A percentile compares a stretch with the other conserved stretches of the same genome.
Evolutionary conservation across 495 filamentous ascomycete genomes (phyloP).

Genomic region (Acidomyces sp.): DNA sequence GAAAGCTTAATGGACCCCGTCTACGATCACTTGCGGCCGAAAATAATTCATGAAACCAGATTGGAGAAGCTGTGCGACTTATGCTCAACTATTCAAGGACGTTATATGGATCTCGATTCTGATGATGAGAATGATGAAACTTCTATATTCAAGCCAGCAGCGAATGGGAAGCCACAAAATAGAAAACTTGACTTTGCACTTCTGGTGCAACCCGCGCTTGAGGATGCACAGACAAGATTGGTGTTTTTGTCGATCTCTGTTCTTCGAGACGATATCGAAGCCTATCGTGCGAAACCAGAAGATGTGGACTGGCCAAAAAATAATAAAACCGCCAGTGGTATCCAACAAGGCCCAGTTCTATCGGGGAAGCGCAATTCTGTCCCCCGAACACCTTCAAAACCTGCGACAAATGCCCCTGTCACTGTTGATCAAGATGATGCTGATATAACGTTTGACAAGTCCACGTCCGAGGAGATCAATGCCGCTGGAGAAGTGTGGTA

Average conservation of each 20-base stretch:
- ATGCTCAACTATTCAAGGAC: constrained; percentile 68
- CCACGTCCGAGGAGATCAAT: not conserved
- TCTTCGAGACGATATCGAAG: constrained; percentile 56
- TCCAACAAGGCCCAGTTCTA: constrained; percentile 23
- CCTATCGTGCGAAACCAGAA: constrained; percentile 52
- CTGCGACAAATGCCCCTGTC: constrained; percentile 32
- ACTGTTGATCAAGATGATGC: constrained; percentile 34
- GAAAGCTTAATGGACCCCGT: constrained; percentile 62
- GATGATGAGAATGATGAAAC: constrained; percentile 33
- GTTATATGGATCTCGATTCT: constrained; percentile 61
- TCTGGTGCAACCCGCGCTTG: constrained; percentile 53
- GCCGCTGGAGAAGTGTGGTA: constrained; percentile 38
- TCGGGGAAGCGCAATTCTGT: constrained; percentile 31
- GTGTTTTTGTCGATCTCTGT: constrained; percentile 58
- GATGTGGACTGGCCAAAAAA: constrained; percentile 53
- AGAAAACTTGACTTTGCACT: constrained; percentile 52
- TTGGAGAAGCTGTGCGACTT: constrained; percentile 68
- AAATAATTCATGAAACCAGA: constrained; percentile 57
- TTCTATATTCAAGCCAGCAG: constrained; percentile 32
- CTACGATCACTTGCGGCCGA: constrained; percentile 58
- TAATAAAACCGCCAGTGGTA: constrained; percentile 30
- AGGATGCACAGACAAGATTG: constrained; percentile 63
- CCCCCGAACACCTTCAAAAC: constrained; percentile 28
- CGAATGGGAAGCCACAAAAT: constrained; percentile 13
- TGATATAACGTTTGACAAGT: constrained; percentile 27